These are phyloP conservation scores for Ceratocystis albifundus DNA, from an alignment of 2,329 filamentous ascomycete genomes.

Conservation along the genomic window DNA sequence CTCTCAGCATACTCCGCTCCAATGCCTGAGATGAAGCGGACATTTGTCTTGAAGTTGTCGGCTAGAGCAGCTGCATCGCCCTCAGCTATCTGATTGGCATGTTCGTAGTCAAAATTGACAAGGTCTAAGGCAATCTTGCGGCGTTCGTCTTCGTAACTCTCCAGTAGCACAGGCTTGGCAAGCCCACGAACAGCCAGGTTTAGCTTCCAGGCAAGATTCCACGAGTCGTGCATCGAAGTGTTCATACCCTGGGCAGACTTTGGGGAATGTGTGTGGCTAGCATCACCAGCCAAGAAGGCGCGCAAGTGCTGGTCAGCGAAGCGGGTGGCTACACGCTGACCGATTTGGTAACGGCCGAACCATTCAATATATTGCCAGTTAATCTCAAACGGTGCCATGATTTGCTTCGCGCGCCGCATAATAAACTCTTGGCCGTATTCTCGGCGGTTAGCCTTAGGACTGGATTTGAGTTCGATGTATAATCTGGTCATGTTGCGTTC, in stretches of 20 bases:
- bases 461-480: constrained; percentile 44
- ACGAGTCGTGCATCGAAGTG: constrained; percentile 47
- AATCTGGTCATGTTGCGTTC: constrained; percentile 61
- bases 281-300: constrained; percentile 60
- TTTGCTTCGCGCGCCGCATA: constrained; percentile 52
- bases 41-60: constrained; percentile 57
- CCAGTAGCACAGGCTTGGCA: constrained; percentile 42
- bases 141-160: constrained; percentile 53
- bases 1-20: constrained; percentile 51
- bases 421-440: constrained; percentile 53
- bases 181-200: constrained; percentile 45
- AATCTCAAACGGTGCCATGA: constrained; percentile 47
- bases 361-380: constrained; percentile 52
- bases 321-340: constrained; percentile 57
- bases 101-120: constrained; percentile 48
- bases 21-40: constrained; percentile 61
- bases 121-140: constrained; percentile 49
- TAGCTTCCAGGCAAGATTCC: constrained; percentile 48
- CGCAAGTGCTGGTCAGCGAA: constrained; percentile 52
- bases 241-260: constrained; percentile 63
- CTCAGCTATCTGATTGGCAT: constrained; percentile 46
- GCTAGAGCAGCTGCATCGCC: constrained; percentile 53
- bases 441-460: constrained; percentile 33
- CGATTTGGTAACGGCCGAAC: constrained; percentile 62
- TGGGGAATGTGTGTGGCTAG: constrained; percentile 60